These are phyloP conservation scores for Cadophora sp. DNA, from an alignment of 2,329 filamentous ascomycete genomes.

Conservation along the genomic window DNA sequence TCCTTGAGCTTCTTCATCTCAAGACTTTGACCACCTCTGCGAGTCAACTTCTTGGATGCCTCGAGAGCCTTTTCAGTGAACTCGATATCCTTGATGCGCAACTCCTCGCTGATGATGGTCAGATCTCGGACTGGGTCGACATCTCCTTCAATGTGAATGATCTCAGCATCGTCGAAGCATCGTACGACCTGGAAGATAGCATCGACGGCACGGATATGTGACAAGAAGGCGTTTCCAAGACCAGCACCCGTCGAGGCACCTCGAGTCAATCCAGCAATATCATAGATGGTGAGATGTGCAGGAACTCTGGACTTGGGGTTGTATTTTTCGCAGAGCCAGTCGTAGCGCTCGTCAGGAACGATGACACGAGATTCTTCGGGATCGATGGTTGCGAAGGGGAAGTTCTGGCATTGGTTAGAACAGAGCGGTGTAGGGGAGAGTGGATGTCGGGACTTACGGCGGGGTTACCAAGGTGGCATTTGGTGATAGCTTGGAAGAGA, in stretches of 20 bases:
- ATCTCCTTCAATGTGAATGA: conserved; percentile 99
- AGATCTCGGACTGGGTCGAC: conserved; percentile 94
- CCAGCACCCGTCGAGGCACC: conserved; percentile 97
- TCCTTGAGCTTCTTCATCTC: conserved; percentile 98
- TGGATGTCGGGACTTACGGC: conserved; percentile 67
- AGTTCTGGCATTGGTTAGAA: conserved; percentile 68
- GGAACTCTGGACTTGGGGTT: conserved; percentile 97
- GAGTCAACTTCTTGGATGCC: conserved; percentile 90
- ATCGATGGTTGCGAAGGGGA: conserved; percentile 98
- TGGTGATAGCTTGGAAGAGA: conserved; percentile 99
- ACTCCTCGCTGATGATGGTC: conserved; percentile 95
- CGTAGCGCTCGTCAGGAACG: conserved; percentile 93
- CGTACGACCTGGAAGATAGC: conserved; percentile 97
- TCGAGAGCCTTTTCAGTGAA: conserved; percentile 97
- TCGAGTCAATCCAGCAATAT: conserved; percentile 95
- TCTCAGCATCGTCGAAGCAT: conserved; percentile 98
- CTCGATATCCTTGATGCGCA: conserved; percentile 98
- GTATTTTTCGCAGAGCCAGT: conserved; percentile 96
- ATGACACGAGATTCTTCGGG: conserved; percentile 98
- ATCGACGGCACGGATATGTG: conserved; percentile 97
- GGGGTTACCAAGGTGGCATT: conserved; percentile 95
- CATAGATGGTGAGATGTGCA: conserved; percentile 96
- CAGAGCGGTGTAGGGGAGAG: conserved; percentile 31
- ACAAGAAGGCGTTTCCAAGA: conserved; percentile 97
- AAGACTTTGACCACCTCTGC: conserved; percentile 90